Evolutionary conservation across 306 rosid genomes (phyloP).

Genomic region (Dryas drummondii): DNA sequence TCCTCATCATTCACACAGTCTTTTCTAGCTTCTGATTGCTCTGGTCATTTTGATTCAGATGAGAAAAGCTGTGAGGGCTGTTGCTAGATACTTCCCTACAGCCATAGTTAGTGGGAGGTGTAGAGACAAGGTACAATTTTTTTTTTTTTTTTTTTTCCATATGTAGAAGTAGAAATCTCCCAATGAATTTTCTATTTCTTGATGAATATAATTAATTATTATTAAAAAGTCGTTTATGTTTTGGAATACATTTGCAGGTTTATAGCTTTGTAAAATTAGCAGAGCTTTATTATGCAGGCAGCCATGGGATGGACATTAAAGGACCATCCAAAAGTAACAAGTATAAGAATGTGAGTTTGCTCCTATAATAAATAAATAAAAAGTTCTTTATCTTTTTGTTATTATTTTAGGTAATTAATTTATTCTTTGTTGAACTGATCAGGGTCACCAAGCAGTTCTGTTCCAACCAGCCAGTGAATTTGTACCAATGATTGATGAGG

Average conservation of each 20-base stretch:
- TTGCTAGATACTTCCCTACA: constrained; percentile 77
- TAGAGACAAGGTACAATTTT: constrained; percentile 68
- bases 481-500: constrained; percentile 86
- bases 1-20: not conserved
- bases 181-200: no score
- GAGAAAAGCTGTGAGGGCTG: constrained; percentile 68
- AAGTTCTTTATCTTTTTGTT: not conserved
- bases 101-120: constrained; percentile 92
- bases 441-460: constrained; percentile 54
- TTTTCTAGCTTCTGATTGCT: not conserved
- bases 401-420: not conserved
- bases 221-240: not conserved
- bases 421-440: constrained; percentile 26
- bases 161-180: not conserved
- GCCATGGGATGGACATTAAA: constrained; percentile 97
- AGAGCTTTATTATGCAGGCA: constrained; percentile 88
- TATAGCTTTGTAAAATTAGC: constrained; percentile 66
- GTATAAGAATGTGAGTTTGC: constrained; percentile 50
- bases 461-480: constrained; percentile 88
- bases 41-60: constrained; percentile 43
- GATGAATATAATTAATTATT: no score
- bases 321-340: constrained; percentile 66
- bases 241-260: constrained; percentile 45
- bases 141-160: constrained; percentile 10
- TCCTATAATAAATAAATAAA: constrained; percentile 2